phyloP scores from a whole-genome alignment of 2,329 filamentous ascomycete species.

The Exophiala bonariae region DNA sequence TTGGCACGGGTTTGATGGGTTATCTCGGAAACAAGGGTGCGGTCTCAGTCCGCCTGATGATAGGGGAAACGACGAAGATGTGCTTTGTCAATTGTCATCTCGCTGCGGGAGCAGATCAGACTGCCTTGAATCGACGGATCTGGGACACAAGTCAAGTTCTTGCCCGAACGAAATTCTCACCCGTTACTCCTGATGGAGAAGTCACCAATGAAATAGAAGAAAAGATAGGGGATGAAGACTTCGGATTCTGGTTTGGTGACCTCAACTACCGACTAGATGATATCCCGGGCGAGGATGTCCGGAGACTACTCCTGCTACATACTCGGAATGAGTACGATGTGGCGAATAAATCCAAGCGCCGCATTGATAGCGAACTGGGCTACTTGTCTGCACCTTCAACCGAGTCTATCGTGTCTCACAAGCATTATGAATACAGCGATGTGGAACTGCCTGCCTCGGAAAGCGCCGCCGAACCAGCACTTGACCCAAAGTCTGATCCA shows the following conservation, averaged over 20 bases:
- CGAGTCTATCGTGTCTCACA: slow-evolving; percentile 12
- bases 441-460: slow-evolving; percentile 54
- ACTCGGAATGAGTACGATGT: slow-evolving; percentile 74
- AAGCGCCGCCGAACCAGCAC: slow-evolving; percentile 53
- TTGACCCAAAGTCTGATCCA: slow-evolving; percentile 74
- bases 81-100: slow-evolving; percentile 92
- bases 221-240: slow-evolving; percentile 83
- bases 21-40: slow-evolving; percentile 97
- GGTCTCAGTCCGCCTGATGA: slow-evolving; percentile 74
- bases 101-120: slow-evolving; percentile 78
- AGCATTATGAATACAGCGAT: slow-evolving; percentile 19
- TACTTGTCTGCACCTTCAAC: slow-evolving; percentile 16
- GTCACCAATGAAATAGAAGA: slow-evolving; percentile 61
- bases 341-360: slow-evolving; percentile 39
- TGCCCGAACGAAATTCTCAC: slow-evolving; percentile 73
- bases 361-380: slow-evolving; percentile 30
- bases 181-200: slow-evolving; percentile 66
- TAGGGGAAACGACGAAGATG: slow-evolving; percentile 86
- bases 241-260: slow-evolving; percentile 95
- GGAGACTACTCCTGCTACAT: slow-evolving; percentile 79
- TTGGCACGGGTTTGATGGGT: slow-evolving; percentile 87
- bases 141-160: slow-evolving; percentile 86
- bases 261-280: slow-evolving; percentile 91
- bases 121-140: slow-evolving; percentile 76
- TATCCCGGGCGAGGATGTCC: slow-evolving; percentile 85